Percentiles rank a stretch among this genome's conserved stretches.
Evolutionary conservation across 2,329 filamentous ascomycete genomes (phyloP).

Genomic region (Aschersonia sp.): DNA sequence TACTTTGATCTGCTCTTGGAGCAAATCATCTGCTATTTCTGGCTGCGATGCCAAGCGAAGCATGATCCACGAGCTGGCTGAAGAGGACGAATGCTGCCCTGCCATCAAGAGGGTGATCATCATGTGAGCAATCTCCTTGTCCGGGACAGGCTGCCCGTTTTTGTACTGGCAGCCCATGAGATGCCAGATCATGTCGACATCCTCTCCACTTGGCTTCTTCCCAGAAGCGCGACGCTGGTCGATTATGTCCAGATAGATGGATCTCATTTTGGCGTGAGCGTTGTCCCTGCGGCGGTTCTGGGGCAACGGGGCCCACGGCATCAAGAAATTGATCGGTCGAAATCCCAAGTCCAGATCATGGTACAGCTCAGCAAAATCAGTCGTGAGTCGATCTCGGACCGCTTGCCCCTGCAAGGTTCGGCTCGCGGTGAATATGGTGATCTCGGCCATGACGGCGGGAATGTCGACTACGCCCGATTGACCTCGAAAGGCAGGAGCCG

Average conservation of each 20-base stretch:
- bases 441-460: constrained; percentile 52
- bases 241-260: constrained; percentile 60
- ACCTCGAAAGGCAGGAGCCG: constrained; percentile 40
- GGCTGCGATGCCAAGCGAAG: constrained; percentile 57
- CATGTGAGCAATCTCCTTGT: constrained; percentile 67
- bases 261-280: constrained; percentile 55
- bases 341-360: constrained; percentile 69
- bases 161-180: constrained; percentile 67
- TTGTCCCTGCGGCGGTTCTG: constrained; percentile 59
- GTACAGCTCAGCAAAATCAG: constrained; percentile 59
- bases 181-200: constrained; percentile 63
- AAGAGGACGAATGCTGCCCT: constrained; percentile 67
- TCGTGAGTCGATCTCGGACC: constrained; percentile 56
- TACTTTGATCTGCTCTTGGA: constrained; percentile 46
- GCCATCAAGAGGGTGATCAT: constrained; percentile 81
- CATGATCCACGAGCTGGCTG: constrained; percentile 65
- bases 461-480: constrained; percentile 48
- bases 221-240: constrained; percentile 35
- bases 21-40: constrained; percentile 54
- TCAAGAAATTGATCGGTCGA: constrained; percentile 66
- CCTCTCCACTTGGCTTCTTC: constrained; percentile 21
- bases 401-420: constrained; percentile 63
- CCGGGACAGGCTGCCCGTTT: constrained; percentile 51
- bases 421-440: constrained; percentile 71
- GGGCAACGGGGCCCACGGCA: constrained; percentile 65